A percentile compares a stretch with the other conserved stretches of the same genome.
These are phyloP conservation scores for Phytophthora pseudosyringae DNA, from an alignment of 352 stramenopile genomes.

Conservation along the genomic window DNA sequence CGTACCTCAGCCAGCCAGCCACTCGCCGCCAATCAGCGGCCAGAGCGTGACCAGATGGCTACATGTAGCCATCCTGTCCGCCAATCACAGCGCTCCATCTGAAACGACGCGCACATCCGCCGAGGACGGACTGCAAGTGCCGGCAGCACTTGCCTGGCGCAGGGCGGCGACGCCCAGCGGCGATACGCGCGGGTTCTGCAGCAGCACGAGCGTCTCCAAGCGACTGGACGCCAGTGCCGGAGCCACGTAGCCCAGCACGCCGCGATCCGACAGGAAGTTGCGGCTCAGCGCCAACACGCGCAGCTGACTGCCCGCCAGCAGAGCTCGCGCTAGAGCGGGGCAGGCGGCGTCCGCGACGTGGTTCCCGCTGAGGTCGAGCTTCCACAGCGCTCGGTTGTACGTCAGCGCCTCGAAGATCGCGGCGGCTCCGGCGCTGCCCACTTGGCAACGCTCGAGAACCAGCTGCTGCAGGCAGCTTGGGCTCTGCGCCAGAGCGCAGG, in stretches of 20 bases:
- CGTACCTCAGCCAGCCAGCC: conserved; percentile 22
- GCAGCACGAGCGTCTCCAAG: conserved; percentile 64
- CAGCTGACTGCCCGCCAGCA: conserved; percentile 42
- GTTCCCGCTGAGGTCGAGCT: conserved; percentile 77
- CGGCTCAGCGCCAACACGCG: conserved; percentile 55
- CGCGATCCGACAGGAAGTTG: conserved; percentile 66
- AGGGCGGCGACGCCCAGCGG: conserved; percentile 36
- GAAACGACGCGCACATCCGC: conserved; percentile 22
- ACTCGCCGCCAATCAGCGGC: conserved; percentile 32
- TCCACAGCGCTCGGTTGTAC: conserved; percentile 64
- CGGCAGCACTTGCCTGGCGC: conserved; percentile 21
- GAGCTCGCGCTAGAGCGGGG: conserved; percentile 37
- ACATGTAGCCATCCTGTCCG: conserved; percentile 26
- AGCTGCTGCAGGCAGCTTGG: conserved; percentile 69
- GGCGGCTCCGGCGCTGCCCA: conserved; percentile 57
- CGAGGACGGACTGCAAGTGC: conserved; percentile 1
- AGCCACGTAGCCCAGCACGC: conserved; percentile 52
- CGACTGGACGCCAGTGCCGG: conserved; percentile 48
- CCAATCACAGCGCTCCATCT: conserved; percentile 43
- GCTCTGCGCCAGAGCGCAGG: conserved; percentile 50
- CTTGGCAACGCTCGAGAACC: conserved; percentile 66
- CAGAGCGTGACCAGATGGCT: conserved; percentile 5
- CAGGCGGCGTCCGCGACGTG: conserved; percentile 64
- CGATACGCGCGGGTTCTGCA: conserved; percentile 52
- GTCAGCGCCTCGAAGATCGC: conserved; percentile 57